Percentiles rank a stretch among this genome's conserved stretches.
These are phyloP conservation scores for Trypanosoma congolense DNA, from an alignment of 208 protist genomes.

Conservation along the genomic window DNA sequence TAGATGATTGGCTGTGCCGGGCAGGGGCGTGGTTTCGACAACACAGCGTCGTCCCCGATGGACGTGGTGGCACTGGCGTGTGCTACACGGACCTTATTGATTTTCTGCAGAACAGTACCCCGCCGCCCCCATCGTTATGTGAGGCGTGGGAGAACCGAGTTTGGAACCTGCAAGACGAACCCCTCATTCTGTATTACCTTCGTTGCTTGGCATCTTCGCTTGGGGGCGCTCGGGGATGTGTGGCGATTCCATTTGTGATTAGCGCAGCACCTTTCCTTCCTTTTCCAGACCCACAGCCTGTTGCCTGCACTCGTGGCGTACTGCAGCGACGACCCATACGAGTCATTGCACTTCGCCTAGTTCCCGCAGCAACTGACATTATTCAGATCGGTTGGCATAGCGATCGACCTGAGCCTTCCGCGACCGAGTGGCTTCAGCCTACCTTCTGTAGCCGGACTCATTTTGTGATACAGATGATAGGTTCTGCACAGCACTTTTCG, in stretches of 20 bases:
- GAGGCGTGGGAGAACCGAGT: slow-evolving; percentile 45
- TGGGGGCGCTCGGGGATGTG: slow-evolving; percentile 13
- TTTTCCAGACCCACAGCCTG: background rate
- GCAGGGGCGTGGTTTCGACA: background rate
- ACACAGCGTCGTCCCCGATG: background rate
- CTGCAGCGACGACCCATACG: slow-evolving; percentile 26
- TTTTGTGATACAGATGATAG: slow-evolving; percentile 19
- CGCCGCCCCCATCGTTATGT: slow-evolving; percentile 39
- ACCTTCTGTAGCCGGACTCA: slow-evolving; percentile 20
- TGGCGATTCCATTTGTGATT: slow-evolving; percentile 8
- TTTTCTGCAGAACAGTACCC: slow-evolving; percentile 25
- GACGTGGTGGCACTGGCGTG: slow-evolving; percentile 5
- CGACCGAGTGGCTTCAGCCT: slow-evolving; percentile 4
- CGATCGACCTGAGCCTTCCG: background rate
- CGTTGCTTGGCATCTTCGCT: slow-evolving; percentile 49
- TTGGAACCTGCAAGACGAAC: slow-evolving; percentile 56
- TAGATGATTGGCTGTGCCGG: background rate
- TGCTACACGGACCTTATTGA: slow-evolving; percentile 20
- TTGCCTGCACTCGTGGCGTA: background rate
- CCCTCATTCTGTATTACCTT: slow-evolving; percentile 49
- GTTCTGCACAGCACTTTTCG: slow-evolving; percentile 17
- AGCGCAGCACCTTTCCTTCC: background rate
- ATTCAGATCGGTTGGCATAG: slow-evolving; percentile 50
- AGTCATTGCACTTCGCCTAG: slow-evolving; percentile 43
- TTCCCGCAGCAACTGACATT: slow-evolving; percentile 30